A percentile compares a stretch with the other conserved stretches of the same genome.
phyloP scores from a whole-genome alignment of 2,329 filamentous ascomycete genomes.

The Penicillium sp. region DNA sequence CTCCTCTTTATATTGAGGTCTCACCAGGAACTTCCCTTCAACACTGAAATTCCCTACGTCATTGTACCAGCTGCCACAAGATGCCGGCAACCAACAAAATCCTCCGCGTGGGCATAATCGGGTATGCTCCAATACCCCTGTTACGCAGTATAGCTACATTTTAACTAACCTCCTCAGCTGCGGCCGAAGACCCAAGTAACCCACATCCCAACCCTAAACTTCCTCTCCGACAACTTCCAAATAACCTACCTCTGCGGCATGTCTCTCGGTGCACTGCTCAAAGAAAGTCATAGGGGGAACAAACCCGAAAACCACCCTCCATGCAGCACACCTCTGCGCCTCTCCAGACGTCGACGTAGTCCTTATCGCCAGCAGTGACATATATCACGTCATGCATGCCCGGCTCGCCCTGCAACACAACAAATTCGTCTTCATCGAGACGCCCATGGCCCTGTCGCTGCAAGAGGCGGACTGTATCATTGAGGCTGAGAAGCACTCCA shows the following conservation, averaged over 20 bases:
- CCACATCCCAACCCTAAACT: constrained; percentile 49
- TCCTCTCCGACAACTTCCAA: constrained; percentile 45
- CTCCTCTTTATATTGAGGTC: too few species aligned
- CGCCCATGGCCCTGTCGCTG: constrained; percentile 51
- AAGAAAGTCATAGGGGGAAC: constrained; percentile 21
- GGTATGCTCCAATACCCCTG: not conserved
- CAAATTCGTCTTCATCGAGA: constrained; percentile 58
- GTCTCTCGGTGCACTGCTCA: constrained; percentile 45
- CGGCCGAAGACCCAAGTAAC: constrained; percentile 50
- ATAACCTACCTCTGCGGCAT: constrained; percentile 53
- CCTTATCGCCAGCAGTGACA: constrained; percentile 49
- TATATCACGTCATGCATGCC: constrained; percentile 49
- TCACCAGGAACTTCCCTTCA: too few species aligned
- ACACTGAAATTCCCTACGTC: not conserved
- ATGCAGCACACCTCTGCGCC: constrained; percentile 44
- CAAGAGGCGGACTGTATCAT: constrained; percentile 46
- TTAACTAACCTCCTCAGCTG: constrained; percentile 29
- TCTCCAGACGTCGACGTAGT: constrained; percentile 50
- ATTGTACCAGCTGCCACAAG: not conserved
- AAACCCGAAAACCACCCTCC: constrained; percentile 33
- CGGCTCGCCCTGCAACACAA: constrained; percentile 49
- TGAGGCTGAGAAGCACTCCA: constrained; percentile 46
- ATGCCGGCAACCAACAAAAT: constrained; percentile 4
- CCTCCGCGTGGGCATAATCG: constrained; percentile 8
- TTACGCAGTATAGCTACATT: not conserved